Conservation (phyloP, 2,329 filamentous ascomycete species). For the Aspergillus caelatus region DNA sequence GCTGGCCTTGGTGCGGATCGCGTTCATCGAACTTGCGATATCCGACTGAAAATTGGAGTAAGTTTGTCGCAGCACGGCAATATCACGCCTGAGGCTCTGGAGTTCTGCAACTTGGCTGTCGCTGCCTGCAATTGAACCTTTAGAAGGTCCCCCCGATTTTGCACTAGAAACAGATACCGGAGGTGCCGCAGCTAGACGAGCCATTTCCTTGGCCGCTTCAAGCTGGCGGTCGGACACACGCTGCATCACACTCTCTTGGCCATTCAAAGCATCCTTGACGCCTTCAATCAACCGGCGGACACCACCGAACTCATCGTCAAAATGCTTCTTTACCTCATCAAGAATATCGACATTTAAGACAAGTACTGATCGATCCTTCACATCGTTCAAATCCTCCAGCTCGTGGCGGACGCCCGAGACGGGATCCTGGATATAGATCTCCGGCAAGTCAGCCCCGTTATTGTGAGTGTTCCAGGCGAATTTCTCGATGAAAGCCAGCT, state of each 20-base stretch:
- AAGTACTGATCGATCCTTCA: slow-evolving; percentile 94
- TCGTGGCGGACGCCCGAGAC: slow-evolving; percentile 96
- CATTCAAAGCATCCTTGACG: slow-evolving; percentile 79
- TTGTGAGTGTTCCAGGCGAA: slow-evolving; percentile 98
- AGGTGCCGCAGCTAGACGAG: slow-evolving; percentile 61
- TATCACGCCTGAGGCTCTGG: slow-evolving; percentile 79
- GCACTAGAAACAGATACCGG: slow-evolving; percentile 30
- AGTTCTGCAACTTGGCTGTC: slow-evolving; percentile 73
- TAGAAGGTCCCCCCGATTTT: slow-evolving; percentile 27
- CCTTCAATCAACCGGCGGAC: slow-evolving; percentile 83
- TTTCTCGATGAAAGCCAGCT: slow-evolving; percentile 97
- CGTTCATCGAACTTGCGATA: slow-evolving; percentile 82
- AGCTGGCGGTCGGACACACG: slow-evolving; percentile 88
- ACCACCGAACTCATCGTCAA: slow-evolving; percentile 85
- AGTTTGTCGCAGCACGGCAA: slow-evolving; percentile 89
- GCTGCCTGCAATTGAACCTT: slow-evolving; percentile 42
- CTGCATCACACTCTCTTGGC: slow-evolving; percentile 80
- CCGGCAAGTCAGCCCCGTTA: slow-evolving; percentile 87
- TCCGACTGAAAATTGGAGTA: slow-evolving; percentile 90
- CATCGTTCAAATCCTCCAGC: slow-evolving; percentile 86
- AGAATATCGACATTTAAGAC: slow-evolving; percentile 90
- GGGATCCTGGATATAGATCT: slow-evolving; percentile 97
- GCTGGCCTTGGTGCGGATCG: slow-evolving; percentile 77
- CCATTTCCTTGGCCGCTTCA: slow-evolving; percentile 85
- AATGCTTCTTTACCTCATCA: slow-evolving; percentile 94